These are phyloP conservation scores for Podospora pseudopauciseta DNA, from an alignment of 495 filamentous ascomycete species.

Conservation along the genomic window DNA sequence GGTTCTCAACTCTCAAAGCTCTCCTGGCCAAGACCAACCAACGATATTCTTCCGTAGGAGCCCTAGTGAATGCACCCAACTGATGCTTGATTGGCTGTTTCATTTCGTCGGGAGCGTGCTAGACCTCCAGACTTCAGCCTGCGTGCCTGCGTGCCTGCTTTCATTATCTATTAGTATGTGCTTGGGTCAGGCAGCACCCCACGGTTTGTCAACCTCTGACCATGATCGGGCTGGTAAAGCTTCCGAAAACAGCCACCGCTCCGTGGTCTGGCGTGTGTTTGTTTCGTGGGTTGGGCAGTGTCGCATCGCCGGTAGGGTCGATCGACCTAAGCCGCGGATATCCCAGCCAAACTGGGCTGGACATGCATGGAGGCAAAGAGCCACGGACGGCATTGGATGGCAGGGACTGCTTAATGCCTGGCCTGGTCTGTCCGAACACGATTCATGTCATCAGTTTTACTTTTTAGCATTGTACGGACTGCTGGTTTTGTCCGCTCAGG, in stretches of 20 bases:
- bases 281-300: constrained; percentile 5
- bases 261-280: neutral
- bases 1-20: neutral
- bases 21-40: neutral
- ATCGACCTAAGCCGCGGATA: constrained; percentile 21
- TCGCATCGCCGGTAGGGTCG: constrained; percentile 13
- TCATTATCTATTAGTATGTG: neutral
- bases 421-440: neutral
- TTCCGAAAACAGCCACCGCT: constrained; percentile 1
- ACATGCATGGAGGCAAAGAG: neutral
- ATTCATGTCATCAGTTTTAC: neutral
- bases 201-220: constrained; percentile 1
- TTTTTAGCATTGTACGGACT: no score
- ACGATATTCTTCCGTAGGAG: neutral
- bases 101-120: neutral
- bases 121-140: no score
- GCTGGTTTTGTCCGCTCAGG: no score
- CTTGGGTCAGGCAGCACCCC: constrained; percentile 12
- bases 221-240: constrained; percentile 2
- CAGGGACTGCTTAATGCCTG: neutral
- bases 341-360: constrained; percentile 8
- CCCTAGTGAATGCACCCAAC: neutral
- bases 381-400: neutral
- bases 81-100: constrained; percentile 4
- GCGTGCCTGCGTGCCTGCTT: no score